Percentiles rank a stretch among this genome's conserved stretches.
Conservation (phyloP, 2,329 filamentous ascomycete species). For the Pseudogymnoascus sp. region DNA sequence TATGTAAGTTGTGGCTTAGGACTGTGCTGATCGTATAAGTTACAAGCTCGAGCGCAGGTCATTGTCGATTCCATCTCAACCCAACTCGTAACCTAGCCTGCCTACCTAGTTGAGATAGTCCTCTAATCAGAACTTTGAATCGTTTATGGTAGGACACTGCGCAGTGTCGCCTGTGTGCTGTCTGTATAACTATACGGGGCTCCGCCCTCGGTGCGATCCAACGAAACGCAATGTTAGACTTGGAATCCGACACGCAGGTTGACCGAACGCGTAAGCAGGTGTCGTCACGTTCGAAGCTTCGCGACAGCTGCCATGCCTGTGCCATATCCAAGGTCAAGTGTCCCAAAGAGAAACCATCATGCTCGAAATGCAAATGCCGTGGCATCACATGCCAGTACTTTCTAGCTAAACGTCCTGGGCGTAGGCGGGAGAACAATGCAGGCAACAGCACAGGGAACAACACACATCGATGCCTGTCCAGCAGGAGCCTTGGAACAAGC, state of each 20-base stretch:
- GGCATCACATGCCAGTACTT: constrained; percentile 29
- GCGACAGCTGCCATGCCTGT: constrained; percentile 33
- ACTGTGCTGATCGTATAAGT: neutral
- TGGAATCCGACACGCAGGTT: neutral
- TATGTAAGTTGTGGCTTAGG: neutral
- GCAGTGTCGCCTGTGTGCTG: neutral
- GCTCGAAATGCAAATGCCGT: constrained; percentile 28
- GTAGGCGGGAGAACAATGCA: constrained; percentile 17
- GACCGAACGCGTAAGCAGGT: neutral
- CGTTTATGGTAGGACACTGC: neutral
- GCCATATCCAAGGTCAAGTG: constrained; percentile 32
- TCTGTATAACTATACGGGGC: constrained; percentile 1
- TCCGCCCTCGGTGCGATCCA: neutral
- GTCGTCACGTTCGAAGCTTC: constrained; percentile 22
- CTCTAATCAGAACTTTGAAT: neutral
- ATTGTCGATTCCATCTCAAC: neutral
- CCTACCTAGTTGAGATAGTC: neutral
- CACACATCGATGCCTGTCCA: neutral
- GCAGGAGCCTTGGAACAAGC: neutral
- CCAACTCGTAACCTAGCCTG: neutral
- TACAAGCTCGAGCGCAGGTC: neutral
- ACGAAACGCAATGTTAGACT: neutral
- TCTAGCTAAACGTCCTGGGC: constrained; percentile 25
- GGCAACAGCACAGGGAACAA: neutral
- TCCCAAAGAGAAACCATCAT: constrained; percentile 30